Evolutionary conservation across 768 basidiomycete genomes (phyloP).

Genomic region (Boletus sp.): DNA sequence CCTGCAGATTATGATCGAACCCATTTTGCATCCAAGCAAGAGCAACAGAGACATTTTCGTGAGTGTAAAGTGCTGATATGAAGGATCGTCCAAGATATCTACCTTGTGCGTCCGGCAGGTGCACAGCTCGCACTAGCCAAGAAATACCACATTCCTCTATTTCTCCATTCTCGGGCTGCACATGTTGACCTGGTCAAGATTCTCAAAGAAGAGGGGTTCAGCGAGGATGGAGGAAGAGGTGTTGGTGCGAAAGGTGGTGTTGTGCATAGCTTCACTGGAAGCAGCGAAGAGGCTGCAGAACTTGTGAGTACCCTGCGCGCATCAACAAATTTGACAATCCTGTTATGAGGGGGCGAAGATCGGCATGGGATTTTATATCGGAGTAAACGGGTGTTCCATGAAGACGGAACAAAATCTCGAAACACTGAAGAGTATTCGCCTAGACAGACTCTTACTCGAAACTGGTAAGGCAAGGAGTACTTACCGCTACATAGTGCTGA

Average conservation of each 20-base stretch:
- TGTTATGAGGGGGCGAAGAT: slow-evolving; percentile 40
- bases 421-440: slow-evolving; percentile 51
- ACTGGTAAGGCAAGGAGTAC: slow-evolving; percentile 48
- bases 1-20: slow-evolving; percentile 71
- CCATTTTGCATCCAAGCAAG: slow-evolving; percentile 55
- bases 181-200: slow-evolving; percentile 66
- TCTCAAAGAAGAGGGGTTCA: slow-evolving; percentile 63
- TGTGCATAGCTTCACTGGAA: slow-evolving; percentile 81
- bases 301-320: slow-evolving; percentile 45
- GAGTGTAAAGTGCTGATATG: slow-evolving; percentile 18
- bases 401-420: slow-evolving; percentile 67
- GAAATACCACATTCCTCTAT: slow-evolving; percentile 70
- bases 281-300: slow-evolving; percentile 56
- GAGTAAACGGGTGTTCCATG: slow-evolving; percentile 73
- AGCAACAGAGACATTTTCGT: slow-evolving; percentile 67
- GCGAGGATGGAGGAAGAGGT: slow-evolving; percentile 47
- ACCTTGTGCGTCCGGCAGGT: slow-evolving; percentile 25
- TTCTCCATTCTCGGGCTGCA: slow-evolving; percentile 78
- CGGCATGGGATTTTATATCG: slow-evolving; percentile 58
- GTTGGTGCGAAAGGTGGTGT: slow-evolving; percentile 69
- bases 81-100: background rate
- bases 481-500: background rate
- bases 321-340: background rate
- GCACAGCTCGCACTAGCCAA: slow-evolving; percentile 64
- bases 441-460: slow-evolving; percentile 64